Evolutionary conservation across 176 grass and related monocot genomes (phyloP), one percentile per base, ranked within the genome.

Genomic region (Carex myosuroides): DNA sequence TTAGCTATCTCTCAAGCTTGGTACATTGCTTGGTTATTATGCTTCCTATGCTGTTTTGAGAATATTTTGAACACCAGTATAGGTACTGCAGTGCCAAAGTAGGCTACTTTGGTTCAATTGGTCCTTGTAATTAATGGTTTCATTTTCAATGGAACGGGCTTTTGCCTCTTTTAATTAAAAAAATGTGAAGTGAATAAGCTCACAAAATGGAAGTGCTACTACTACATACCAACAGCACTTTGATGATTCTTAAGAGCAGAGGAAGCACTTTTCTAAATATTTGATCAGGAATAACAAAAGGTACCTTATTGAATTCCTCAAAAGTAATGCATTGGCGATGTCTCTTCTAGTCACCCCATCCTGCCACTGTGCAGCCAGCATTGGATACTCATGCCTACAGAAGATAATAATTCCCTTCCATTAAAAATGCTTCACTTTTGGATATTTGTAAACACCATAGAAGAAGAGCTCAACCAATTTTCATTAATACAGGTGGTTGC

Each of bases 221-320:
- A 44, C 8, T 44, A 71, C 8, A 2, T 71, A 52, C 22, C 14
- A 54, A 29, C 46, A 75, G 11, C 10, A 75, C 13, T 53, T 29
- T 75, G n/a, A 33, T 33, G 2, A 33, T 1, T 3, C 33, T 33
- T 33, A 33, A 3, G 33, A 33, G 33, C 1, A 33, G 33, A 3
- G 33, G 33, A 33, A 33, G 33, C 20, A 83, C 2, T 12, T 52
- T 50, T 66, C 10, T n/a, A 52, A 52, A 12, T 62, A 74, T 70
- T 64, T 70, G 24, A 55, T 13, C 20, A 81, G 4, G n/a, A 84
- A 6, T 22, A 79, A 83, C 8, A 35, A 65, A 48, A 8, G 30
- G n/a, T 65, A 98, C 92, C 90, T 94, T 87, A 17, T 84, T 94
- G 67, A 98, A 93, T 90, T 98, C 92, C 63, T 94, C 91, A 90